phyloP scores from a whole-genome alignment of 2,329 filamentous ascomycete genomes.

The Dothistroma septosporum region DNA sequence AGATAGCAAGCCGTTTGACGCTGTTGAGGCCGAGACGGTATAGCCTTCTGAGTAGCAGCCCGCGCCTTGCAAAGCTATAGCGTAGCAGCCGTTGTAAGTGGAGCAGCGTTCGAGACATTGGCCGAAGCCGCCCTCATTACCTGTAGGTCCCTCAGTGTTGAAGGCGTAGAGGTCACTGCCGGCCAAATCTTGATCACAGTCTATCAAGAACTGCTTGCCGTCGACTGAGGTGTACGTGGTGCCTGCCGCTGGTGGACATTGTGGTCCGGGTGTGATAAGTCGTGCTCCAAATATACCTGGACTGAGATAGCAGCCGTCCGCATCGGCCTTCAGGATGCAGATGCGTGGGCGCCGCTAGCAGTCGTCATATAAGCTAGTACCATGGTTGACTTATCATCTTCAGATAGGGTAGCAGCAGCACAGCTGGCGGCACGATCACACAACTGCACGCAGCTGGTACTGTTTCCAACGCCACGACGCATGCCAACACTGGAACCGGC shows the following conservation, averaged over 20 bases:
- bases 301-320: neutral
- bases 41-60: neutral
- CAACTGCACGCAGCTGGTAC: conserved; percentile 24
- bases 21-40: neutral
- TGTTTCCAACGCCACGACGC: conserved; percentile 12
- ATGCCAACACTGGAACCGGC: conserved; percentile 25
- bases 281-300: conserved; percentile 3
- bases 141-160: conserved; percentile 9
- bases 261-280: neutral
- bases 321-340: conserved; percentile 9
- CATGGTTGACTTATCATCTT: conserved; percentile 1
- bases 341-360: neutral
- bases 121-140: conserved; percentile 12
- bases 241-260: conserved; percentile 22
- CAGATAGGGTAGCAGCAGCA: conserved; percentile 27
- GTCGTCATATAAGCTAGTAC: too few relatives aligned
- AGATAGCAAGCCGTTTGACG: neutral
- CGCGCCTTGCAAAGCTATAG: conserved; percentile 14
- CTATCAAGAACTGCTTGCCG: conserved; percentile 23
- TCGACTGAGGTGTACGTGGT: conserved; percentile 20
- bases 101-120: conserved; percentile 27
- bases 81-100: conserved; percentile 23
- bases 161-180: conserved; percentile 24
- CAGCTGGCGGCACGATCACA: conserved; percentile 24
- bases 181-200: conserved; percentile 29